These are phyloP conservation scores for Lentinula edodes DNA, from an alignment of 768 basidiomycete species.

Conservation along the genomic window DNA sequence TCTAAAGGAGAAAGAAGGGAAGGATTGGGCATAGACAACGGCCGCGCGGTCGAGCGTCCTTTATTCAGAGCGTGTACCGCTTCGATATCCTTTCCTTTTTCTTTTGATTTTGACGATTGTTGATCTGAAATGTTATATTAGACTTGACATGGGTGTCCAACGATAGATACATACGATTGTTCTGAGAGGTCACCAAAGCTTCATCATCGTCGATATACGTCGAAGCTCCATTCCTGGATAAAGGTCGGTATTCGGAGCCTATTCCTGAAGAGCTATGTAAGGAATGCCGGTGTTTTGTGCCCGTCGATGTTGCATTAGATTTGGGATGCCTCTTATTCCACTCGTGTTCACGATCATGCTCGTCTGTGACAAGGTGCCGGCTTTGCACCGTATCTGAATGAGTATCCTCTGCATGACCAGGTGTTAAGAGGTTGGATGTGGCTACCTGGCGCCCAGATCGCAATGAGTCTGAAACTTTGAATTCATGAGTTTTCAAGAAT, in stretches of 20 bases:
- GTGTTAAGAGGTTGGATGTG: background rate
- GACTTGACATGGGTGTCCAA: conserved; percentile 1
- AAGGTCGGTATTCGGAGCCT: background rate
- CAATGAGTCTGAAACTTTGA: background rate
- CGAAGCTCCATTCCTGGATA: background rate
- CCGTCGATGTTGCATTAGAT: conserved; percentile 14
- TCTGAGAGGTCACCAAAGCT: conserved; percentile 41
- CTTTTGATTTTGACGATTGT: conserved; percentile 36
- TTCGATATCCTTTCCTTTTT: conserved; percentile 38
- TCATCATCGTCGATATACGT: conserved; percentile 30
- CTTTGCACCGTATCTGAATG: background rate
- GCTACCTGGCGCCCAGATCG: background rate
- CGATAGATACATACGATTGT: conserved; percentile 39
- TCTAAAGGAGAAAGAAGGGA: conserved; percentile 29
- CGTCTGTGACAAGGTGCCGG: background rate
- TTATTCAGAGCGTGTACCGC: conserved; percentile 56
- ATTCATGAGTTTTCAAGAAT: background rate
- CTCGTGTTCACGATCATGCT: conserved; percentile 28
- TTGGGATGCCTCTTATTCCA: conserved; percentile 33
- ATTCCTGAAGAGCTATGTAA: conserved; percentile 11
- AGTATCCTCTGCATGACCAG: background rate
- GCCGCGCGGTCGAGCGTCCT: conserved; percentile 21
- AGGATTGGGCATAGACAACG: conserved; percentile 23
- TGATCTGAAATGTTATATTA: conserved; percentile 28
- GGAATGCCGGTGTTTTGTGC: conserved; percentile 15